phyloP scores from a whole-genome alignment of 2,329 filamentous ascomycete species.

The Coleophoma cylindrospora region DNA sequence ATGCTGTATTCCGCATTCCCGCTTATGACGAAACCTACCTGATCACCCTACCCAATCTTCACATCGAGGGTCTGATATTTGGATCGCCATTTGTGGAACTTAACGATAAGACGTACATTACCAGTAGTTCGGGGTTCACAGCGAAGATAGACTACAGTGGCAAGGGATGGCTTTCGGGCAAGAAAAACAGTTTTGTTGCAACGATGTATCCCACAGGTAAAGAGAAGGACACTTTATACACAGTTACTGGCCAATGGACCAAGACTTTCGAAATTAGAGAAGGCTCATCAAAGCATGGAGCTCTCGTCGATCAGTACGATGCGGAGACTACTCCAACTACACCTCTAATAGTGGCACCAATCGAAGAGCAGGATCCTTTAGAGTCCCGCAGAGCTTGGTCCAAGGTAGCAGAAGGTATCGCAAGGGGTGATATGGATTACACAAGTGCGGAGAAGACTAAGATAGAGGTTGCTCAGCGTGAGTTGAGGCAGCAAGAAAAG shows the following conservation, averaged over 20 bases:
- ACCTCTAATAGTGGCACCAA: conserved; percentile 63
- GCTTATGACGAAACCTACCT: conserved; percentile 59
- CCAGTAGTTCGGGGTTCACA: conserved; percentile 80
- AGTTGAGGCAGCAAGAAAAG: conserved; percentile 67
- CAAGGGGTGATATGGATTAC: conserved; percentile 76
- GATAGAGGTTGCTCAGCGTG: conserved; percentile 86
- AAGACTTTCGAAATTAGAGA: conserved; percentile 75
- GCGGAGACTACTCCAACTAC: conserved; percentile 54
- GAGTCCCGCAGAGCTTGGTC: conserved; percentile 87
- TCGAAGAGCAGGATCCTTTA: conserved; percentile 78
- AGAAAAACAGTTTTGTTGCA: conserved; percentile 88
- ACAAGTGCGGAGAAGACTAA: conserved; percentile 76
- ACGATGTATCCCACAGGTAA: conserved; percentile 64
- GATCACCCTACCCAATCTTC: conserved; percentile 84
- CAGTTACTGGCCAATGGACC: conserved; percentile 87
- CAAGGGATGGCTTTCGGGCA: conserved; percentile 90
- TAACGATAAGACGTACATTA: conserved; percentile 78
- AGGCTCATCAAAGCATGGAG: conserved; percentile 48
- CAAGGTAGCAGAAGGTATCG: conserved; percentile 77
- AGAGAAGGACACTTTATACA: conserved; percentile 73
- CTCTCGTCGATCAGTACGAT: conserved; percentile 55
- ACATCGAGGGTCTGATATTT: conserved; percentile 89
- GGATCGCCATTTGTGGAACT: conserved; percentile 87
- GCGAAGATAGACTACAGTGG: conserved; percentile 90
- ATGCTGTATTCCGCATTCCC: conserved; percentile 76